These are phyloP conservation scores for Zasmidium angulare DNA, from an alignment of 2,329 filamentous ascomycete genomes.

Conservation along the genomic window DNA sequence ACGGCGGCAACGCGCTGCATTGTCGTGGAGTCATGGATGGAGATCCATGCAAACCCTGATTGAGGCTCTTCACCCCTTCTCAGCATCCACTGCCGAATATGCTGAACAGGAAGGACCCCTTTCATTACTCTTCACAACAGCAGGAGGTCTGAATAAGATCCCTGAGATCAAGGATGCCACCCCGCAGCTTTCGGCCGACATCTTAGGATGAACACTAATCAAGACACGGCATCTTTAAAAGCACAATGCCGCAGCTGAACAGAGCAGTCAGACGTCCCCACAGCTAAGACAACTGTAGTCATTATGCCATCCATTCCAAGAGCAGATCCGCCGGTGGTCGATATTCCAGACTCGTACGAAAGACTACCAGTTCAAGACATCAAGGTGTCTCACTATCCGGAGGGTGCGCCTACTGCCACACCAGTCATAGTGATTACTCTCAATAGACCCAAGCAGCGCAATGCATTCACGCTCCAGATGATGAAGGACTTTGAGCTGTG, in stretches of 20 bases:
- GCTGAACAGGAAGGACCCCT: no score
- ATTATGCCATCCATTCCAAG: background rate
- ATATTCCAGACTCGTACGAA: slow-evolving; percentile 37
- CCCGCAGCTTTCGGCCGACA: background rate
- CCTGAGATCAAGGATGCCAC: no score
- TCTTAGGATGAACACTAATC: background rate
- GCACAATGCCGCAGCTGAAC: no score
- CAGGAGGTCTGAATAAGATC: no score
- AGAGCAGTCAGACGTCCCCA: no score
- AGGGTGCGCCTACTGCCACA: slow-evolving; percentile 53
- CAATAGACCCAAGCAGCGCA: slow-evolving; percentile 61
- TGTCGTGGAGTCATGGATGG: no score
- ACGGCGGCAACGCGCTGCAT: no score
- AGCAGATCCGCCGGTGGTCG: background rate
- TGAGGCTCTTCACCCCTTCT: no score
- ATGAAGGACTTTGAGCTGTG: slow-evolving; percentile 43
- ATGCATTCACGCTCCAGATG: slow-evolving; percentile 67
- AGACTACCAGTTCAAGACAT: slow-evolving; percentile 39
- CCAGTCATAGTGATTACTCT: slow-evolving; percentile 62
- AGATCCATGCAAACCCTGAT: no score
- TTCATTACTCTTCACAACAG: no score
- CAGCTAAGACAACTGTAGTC: no score
- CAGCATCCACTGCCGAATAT: no score
- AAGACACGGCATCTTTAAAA: background rate
- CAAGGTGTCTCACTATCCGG: slow-evolving; percentile 37